Conservation (phyloP, 1,139 yeast genomes). For the Geotrichum histeridarum region DNA sequence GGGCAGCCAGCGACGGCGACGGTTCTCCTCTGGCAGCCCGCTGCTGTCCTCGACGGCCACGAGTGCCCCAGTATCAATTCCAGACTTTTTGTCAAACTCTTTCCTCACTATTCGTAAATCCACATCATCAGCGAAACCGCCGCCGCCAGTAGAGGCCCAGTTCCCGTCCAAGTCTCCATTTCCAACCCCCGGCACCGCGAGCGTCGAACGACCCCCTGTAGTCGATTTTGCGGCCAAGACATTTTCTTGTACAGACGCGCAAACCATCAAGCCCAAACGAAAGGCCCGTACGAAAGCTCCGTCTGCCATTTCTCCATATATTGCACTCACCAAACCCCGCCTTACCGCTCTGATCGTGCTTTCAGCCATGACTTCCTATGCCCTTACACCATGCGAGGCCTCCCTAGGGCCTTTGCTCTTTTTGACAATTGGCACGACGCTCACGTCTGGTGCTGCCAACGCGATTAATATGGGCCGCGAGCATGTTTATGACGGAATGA, state of each 20-base stretch:
- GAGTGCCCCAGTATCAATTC: neutral
- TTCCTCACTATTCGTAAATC: conserved; percentile 9
- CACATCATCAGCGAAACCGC: neutral
- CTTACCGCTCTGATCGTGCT: conserved; percentile 82
- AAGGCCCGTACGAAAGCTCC: neutral
- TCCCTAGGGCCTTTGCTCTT: conserved; percentile 64
- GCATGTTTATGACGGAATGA: conserved; percentile 78
- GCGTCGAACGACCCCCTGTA: conserved; percentile 11
- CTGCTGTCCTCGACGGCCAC: conserved; percentile 4
- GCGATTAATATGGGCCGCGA: conserved; percentile 97
- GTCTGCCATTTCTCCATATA: conserved; percentile 39
- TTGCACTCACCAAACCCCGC: conserved; percentile 83
- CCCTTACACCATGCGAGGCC: conserved; percentile 77
- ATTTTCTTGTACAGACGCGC: conserved; percentile 12
- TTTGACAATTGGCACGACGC: conserved; percentile 77
- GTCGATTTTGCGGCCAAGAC: conserved; percentile 17
- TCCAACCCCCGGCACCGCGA: conserved; percentile 10
- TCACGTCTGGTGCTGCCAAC: conserved; percentile 91
- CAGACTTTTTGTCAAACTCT: conserved; percentile 4
- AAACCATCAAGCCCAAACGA: conserved; percentile 6
- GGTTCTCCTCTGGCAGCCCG: conserved; percentile 4
- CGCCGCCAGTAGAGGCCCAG: neutral
- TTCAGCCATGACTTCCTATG: conserved; percentile 90
- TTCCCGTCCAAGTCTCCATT: conserved; percentile 12
- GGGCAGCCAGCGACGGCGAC: conserved; percentile 4